These are phyloP conservation scores for Paecilomyces sp. DNA, from an alignment of 2,329 filamentous ascomycete genomes.

Conservation along the genomic window DNA sequence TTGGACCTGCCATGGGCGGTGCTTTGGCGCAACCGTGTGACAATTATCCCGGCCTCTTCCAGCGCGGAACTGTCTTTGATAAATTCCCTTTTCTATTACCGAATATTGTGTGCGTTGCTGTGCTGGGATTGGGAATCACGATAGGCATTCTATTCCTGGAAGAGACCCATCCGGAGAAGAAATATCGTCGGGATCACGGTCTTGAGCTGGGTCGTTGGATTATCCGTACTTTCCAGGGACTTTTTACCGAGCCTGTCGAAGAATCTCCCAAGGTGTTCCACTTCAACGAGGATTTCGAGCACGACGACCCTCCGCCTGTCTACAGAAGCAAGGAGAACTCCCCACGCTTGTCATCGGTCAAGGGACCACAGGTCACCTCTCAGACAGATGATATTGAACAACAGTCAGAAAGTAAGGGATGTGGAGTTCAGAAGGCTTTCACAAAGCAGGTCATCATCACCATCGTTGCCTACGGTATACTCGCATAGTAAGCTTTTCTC, in stretches of 20 bases:
- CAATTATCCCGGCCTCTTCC: slow-evolving; percentile 70
- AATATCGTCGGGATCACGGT: slow-evolving; percentile 66
- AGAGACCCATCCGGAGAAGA: slow-evolving; percentile 84
- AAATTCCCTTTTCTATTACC: slow-evolving; percentile 83
- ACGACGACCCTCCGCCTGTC: slow-evolving; percentile 57
- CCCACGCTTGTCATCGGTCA: slow-evolving; percentile 38
- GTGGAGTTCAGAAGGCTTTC: slow-evolving; percentile 57
- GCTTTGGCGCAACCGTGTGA: slow-evolving; percentile 79
- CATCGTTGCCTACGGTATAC: slow-evolving; percentile 82
- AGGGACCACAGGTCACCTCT: slow-evolving; percentile 21
- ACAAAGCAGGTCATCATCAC: slow-evolving; percentile 79
- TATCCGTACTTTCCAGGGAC: slow-evolving; percentile 26
- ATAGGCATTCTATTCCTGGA: slow-evolving; percentile 83
- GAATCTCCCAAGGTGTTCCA: slow-evolving; percentile 3
- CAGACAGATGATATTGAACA: slow-evolving; percentile 33
- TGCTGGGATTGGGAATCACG: slow-evolving; percentile 67
- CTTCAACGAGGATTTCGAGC: slow-evolving; percentile 46
- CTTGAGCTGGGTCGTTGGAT: slow-evolving; percentile 70
- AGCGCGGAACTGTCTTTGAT: slow-evolving; percentile 70
- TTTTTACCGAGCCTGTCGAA: slow-evolving; percentile 19
- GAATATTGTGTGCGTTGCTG: slow-evolving; percentile 79
- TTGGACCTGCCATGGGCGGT: slow-evolving; percentile 87
- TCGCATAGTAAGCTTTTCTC: slow-evolving; percentile 72
- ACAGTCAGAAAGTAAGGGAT: slow-evolving; percentile 33
- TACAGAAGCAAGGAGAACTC: slow-evolving; percentile 57